phyloP scores from a whole-genome alignment of 148 eudicot species.

The Rhododendron ovatum region DNA sequence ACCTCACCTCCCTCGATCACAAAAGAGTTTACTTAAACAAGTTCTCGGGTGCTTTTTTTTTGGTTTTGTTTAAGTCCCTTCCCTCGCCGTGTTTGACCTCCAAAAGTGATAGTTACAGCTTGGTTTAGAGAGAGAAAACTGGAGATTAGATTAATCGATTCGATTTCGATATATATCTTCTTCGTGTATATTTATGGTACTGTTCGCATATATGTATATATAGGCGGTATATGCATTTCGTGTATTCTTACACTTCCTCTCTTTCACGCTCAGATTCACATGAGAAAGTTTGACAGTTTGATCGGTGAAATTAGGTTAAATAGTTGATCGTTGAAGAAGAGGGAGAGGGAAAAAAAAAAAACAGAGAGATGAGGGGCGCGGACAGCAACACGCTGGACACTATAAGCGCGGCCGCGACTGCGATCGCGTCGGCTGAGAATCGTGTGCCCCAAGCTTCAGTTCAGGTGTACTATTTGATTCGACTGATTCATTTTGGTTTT shows the following conservation, averaged over 20 bases:
- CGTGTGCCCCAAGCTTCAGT: constrained; percentile 46
- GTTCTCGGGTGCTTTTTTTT: neutral
- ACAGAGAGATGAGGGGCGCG: constrained; percentile 45
- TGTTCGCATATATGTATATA: neutral
- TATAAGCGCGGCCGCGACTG: constrained; percentile 88
- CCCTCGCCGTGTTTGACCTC: constrained; percentile 92
- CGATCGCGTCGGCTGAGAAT: constrained; percentile 71
- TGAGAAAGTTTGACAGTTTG: neutral
- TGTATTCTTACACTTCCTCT: constrained; percentile 1
- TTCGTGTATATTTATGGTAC: neutral
- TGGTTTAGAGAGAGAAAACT: constrained; percentile 12
- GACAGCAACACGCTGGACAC: constrained; percentile 61
- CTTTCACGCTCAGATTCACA: neutral
- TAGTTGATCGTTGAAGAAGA: neutral
- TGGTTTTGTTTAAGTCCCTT: neutral
- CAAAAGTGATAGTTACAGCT: constrained; percentile 26
- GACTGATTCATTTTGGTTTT: neutral
- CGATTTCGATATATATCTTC: neutral
- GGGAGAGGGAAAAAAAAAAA: neutral
- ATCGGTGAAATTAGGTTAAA: constrained; percentile 4
- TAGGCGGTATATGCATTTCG: neutral
- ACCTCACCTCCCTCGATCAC: neutral
- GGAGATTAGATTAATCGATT: neutral
- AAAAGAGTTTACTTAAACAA: neutral
- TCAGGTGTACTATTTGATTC: constrained; percentile 35